These are phyloP conservation scores for Chytriomyces confervae DNA, from an alignment of 192 early-diverging fungal species.

Conservation along the genomic window DNA sequence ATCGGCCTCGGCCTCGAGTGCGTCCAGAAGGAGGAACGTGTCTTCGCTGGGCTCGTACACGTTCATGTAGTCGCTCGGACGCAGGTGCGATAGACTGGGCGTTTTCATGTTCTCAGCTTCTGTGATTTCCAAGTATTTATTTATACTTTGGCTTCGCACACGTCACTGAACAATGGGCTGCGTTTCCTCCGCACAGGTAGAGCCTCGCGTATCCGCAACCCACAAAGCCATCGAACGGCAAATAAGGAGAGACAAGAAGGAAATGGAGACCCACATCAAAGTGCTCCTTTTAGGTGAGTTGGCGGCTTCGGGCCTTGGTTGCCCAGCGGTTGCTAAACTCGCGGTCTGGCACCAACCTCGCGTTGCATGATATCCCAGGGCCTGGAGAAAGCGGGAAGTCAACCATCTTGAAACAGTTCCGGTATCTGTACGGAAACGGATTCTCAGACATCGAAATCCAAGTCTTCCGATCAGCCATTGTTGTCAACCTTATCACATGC, in stretches of 20 bases:
- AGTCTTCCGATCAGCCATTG: slow-evolving; percentile 40
- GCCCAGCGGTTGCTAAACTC: not conserved
- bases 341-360: not conserved
- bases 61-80: slow-evolving; percentile 54
- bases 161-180: too few relatives aligned
- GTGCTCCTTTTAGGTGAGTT: not conserved
- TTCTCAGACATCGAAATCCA: slow-evolving; percentile 36
- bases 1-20: slow-evolving; percentile 77
- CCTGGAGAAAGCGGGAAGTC: slow-evolving; percentile 51
- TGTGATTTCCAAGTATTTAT: not conserved
- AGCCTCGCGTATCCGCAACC: not conserved
- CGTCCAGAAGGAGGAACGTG: slow-evolving; percentile 90
- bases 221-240: not conserved
- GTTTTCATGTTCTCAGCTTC: slow-evolving; percentile 59
- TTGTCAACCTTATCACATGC: slow-evolving; percentile 38
- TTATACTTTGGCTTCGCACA: too few relatives aligned
- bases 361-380: slow-evolving; percentile 9
- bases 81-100: slow-evolving; percentile 76
- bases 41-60: slow-evolving; percentile 97
- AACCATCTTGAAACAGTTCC: slow-evolving; percentile 49
- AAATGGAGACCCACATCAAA: not conserved
- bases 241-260: not conserved
- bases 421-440: slow-evolving; percentile 42
- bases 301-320: not conserved
- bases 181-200: too few relatives aligned